phyloP scores from a whole-genome alignment of 352 stramenopile genomes.

The Globisporangium nodosum region DNA sequence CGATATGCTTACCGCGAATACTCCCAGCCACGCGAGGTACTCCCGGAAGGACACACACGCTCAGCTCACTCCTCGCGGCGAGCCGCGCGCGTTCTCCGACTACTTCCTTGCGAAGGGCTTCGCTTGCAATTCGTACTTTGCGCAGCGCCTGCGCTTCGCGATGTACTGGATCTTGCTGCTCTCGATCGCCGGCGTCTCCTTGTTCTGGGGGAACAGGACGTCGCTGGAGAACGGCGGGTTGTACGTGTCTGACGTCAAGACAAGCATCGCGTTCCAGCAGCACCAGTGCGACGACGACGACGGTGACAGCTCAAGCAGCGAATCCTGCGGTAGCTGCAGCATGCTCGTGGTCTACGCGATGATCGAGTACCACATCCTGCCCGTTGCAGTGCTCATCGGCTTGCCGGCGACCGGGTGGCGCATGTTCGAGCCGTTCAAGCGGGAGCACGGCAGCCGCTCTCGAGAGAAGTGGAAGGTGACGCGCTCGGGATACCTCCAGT shows the following conservation, averaged over 20 bases:
- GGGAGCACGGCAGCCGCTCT: background rate
- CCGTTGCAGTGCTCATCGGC: constrained; percentile 52
- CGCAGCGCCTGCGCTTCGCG: constrained; percentile 43
- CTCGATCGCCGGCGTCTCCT: constrained; percentile 32
- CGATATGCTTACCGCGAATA: constrained; percentile 14
- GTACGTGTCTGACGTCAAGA: constrained; percentile 31
- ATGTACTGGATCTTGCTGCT: constrained; percentile 39
- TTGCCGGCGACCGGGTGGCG: constrained; percentile 56
- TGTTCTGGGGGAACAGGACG: constrained; percentile 32
- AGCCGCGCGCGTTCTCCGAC: constrained; percentile 30
- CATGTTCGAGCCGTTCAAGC: constrained; percentile 67
- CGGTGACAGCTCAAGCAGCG: constrained; percentile 14
- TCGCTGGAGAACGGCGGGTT: constrained; percentile 36
- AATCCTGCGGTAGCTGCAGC: constrained; percentile 42
- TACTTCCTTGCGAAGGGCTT: constrained; percentile 46
- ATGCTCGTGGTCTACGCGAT: constrained; percentile 59
- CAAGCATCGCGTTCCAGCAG: constrained; percentile 41
- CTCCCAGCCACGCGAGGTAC: no score
- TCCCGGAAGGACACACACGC: constrained; percentile 16
- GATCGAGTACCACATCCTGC: constrained; percentile 62
- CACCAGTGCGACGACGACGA: constrained; percentile 15
- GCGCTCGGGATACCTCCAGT: constrained; percentile 66
- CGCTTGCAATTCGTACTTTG: constrained; percentile 79
- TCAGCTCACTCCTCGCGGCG: constrained; percentile 13
- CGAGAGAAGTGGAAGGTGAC: constrained; percentile 44